A percentile compares a stretch with the other conserved stretches of the same genome.
phyloP scores from a whole-genome alignment of 768 basidiomycete genomes.

The Leccinum aurantiacum region DNA sequence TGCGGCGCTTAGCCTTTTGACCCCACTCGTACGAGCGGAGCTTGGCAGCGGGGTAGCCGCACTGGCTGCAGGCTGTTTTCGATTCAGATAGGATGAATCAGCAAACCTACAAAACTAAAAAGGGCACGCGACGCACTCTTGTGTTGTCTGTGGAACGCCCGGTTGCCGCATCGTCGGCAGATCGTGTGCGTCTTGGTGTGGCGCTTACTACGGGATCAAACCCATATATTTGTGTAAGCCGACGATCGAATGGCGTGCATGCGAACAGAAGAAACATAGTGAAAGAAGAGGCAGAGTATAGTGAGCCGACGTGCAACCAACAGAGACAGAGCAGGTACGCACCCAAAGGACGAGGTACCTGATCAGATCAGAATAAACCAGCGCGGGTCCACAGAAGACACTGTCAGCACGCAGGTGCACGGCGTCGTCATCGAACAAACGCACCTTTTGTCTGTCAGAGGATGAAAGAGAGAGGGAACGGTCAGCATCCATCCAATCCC shows the following conservation, averaged over 20 bases:
- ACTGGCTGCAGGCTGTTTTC: conserved; percentile 80
- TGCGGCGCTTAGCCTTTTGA: conserved; percentile 98
- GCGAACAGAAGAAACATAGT: neutral
- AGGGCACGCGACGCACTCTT: conserved; percentile 66
- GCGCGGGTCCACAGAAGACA: neutral
- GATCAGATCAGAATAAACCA: conserved; percentile 20
- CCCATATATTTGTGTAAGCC: neutral
- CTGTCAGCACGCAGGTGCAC: neutral
- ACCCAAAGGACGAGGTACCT: conserved; percentile 98
- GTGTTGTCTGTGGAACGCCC: conserved; percentile 98
- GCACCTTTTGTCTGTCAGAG: conserved; percentile 79
- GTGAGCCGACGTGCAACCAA: neutral
- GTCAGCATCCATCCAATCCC: conserved; percentile 17
- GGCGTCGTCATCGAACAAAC: conserved; percentile 21
- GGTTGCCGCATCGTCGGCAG: conserved; percentile 94
- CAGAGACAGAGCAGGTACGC: conserved; percentile 36
- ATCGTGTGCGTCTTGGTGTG: conserved; percentile 97
- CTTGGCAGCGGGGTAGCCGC: conserved; percentile 96
- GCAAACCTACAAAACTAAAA: neutral
- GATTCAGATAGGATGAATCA: neutral
- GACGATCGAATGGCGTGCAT: neutral
- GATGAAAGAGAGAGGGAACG: conserved; percentile 11
- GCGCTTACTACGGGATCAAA: conserved; percentile 65
- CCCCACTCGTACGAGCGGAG: conserved; percentile 98
- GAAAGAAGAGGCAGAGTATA: no score